Conservation (phyloP, 1,139 yeast genomes). For the Taphrina flavorubra region DNA sequence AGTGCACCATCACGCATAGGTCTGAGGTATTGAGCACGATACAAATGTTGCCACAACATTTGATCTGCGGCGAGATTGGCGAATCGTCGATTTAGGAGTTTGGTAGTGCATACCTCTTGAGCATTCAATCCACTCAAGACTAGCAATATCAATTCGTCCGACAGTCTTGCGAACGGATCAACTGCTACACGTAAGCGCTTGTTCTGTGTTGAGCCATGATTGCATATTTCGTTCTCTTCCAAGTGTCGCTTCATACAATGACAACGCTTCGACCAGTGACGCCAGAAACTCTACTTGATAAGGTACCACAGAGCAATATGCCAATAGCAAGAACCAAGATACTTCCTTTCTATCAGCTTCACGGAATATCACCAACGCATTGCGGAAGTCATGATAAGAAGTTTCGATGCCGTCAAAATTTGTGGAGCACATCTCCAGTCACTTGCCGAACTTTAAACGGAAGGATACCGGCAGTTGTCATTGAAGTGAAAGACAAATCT, state of each 20-base stretch:
- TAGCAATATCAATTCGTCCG: slow-evolving; percentile 26
- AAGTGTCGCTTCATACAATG: background rate
- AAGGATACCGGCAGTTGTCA: no score
- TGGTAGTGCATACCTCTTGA: slow-evolving; percentile 3
- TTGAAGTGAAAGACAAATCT: no score
- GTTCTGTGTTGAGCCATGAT: background rate
- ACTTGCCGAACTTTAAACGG: no score
- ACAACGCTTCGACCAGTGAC: background rate
- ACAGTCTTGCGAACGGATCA: background rate
- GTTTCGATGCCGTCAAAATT: no score
- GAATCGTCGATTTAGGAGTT: slow-evolving; percentile 16
- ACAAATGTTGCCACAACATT: slow-evolving; percentile 21
- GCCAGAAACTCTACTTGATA: no score
- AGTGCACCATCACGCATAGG: background rate
- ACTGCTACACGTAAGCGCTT: background rate
- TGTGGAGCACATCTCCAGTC: no score
- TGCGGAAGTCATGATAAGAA: no score
- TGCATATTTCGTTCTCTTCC: background rate
- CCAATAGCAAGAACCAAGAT: no score
- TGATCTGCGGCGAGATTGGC: slow-evolving; percentile 17
- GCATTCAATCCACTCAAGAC: slow-evolving; percentile 16
- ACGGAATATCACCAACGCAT: no score
- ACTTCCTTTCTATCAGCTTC: no score
- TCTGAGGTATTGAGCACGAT: background rate
- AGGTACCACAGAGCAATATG: no score